A percentile compares a stretch with the other conserved stretches of the same genome.
phyloP scores from a whole-genome alignment of 768 basidiomycete species.

The Suillus brevipes region DNA sequence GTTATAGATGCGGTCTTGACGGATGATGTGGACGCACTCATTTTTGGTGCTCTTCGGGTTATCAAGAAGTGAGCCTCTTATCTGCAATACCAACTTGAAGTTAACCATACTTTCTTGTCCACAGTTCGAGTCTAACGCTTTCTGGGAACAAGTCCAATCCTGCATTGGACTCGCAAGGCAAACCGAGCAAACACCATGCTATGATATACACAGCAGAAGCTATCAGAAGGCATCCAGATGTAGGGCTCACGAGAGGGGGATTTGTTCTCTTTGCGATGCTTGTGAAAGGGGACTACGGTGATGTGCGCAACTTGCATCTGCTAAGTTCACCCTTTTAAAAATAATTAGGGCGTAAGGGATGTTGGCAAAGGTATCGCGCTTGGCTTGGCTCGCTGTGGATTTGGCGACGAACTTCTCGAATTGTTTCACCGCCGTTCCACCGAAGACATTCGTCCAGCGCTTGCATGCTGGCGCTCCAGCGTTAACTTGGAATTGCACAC shows the following conservation, averaged over 20 bases:
- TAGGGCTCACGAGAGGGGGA: constrained; percentile 29
- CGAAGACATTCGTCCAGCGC: constrained; percentile 17
- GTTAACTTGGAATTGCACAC: constrained; percentile 28
- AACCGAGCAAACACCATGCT: constrained; percentile 23
- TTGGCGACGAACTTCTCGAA: constrained; percentile 26
- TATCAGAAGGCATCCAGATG: constrained; percentile 22
- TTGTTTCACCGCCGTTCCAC: constrained; percentile 17
- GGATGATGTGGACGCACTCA: constrained; percentile 47
- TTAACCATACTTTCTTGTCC: not conserved
- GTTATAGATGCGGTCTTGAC: constrained; percentile 48
- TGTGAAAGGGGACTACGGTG: constrained; percentile 38
- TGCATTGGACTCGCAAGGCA: constrained; percentile 25
- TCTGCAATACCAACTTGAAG: not conserved
- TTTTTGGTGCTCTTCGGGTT: constrained; percentile 46
- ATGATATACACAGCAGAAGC: constrained; percentile 24
- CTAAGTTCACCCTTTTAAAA: not conserved
- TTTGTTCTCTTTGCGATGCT: constrained; percentile 36
- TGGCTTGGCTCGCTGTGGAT: constrained; percentile 27
- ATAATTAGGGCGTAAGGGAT: constrained; percentile 16
- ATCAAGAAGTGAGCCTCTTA: constrained; percentile 39
- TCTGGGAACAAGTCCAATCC: constrained; percentile 29
- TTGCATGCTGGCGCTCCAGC: constrained; percentile 24
- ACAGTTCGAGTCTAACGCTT: constrained; percentile 20
- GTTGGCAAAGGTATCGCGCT: constrained; percentile 22
- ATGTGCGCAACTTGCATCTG: constrained; percentile 14